phyloP scores from a whole-genome alignment of 106 monocot genomes.

The Hemerocallis citrina region DNA sequence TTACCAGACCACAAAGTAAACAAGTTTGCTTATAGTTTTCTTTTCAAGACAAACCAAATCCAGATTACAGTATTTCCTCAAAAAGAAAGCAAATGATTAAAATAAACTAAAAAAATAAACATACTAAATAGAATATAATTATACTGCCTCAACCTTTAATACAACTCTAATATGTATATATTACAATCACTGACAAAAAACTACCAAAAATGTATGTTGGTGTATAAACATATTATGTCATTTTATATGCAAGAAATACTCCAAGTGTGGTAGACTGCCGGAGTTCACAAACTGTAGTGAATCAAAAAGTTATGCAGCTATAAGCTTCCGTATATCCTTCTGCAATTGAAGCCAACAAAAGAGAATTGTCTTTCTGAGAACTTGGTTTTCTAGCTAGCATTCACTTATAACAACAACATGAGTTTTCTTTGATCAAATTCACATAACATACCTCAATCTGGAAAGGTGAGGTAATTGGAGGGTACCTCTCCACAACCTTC shows the following conservation, averaged over 20 bases:
- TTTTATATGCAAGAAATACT: background rate
- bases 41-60: too few relatives aligned
- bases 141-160: background rate
- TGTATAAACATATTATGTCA: background rate
- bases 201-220: background rate
- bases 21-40: too few relatives aligned
- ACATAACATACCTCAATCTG: conserved; percentile 81
- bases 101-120: too few relatives aligned
- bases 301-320: background rate
- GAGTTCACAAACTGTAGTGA: background rate
- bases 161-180: too few relatives aligned
- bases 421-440: background rate
- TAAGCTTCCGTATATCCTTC: conserved; percentile 12
- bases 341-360: background rate
- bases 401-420: background rate
- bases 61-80: too few relatives aligned
- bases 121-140: too few relatives aligned
- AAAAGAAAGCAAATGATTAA: too few relatives aligned
- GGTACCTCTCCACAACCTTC: conserved; percentile 94
- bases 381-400: background rate
- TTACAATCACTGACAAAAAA: background rate
- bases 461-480: conserved; percentile 93
- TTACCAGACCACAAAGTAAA: too few relatives aligned
- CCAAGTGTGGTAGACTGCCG: background rate
- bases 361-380: background rate